These are phyloP conservation scores for Dictyostelium gargantuum DNA, from an alignment of 208 protist genomes.

Conservation along the genomic window DNA sequence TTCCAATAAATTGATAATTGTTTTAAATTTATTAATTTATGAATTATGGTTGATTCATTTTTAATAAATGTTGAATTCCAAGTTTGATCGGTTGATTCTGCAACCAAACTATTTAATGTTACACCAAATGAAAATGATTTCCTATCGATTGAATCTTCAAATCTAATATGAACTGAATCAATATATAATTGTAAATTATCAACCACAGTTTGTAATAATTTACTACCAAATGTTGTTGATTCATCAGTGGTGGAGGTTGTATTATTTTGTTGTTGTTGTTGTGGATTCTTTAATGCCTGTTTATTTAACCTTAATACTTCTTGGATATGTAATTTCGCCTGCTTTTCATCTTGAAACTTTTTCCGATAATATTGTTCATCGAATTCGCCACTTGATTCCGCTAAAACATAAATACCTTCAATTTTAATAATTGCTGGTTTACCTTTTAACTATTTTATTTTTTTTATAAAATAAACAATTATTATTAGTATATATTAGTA, in stretches of 20 bases:
- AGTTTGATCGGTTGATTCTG: constrained; percentile 33
- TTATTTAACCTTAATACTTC: constrained; percentile 7
- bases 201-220: constrained; percentile 31
- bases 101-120: constrained; percentile 14
- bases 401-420: constrained; percentile 59
- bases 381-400: constrained; percentile 9
- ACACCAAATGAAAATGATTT: constrained; percentile 32
- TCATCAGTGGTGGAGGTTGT: neutral
- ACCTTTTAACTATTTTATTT: neutral
- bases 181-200: constrained; percentile 63
- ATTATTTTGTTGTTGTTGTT: no score
- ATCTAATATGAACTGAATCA: constrained; percentile 61
- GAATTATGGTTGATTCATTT: constrained; percentile 41
- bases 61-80: constrained; percentile 46
- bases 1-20: constrained; percentile 51
- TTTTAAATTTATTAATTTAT: constrained; percentile 23
- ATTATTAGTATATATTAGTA: neutral
- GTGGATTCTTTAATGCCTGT: neutral
- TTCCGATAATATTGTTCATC: constrained; percentile 52
- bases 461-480: neutral
- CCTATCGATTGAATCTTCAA: constrained; percentile 9
- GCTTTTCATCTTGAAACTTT: constrained; percentile 50
- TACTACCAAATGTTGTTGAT: constrained; percentile 24
- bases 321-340: constrained; percentile 3
- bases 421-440: constrained; percentile 3